Evolutionary conservation across 805 yeast genomes (phyloP).

Genomic region (Saccharomycopsis malanga): DNA sequence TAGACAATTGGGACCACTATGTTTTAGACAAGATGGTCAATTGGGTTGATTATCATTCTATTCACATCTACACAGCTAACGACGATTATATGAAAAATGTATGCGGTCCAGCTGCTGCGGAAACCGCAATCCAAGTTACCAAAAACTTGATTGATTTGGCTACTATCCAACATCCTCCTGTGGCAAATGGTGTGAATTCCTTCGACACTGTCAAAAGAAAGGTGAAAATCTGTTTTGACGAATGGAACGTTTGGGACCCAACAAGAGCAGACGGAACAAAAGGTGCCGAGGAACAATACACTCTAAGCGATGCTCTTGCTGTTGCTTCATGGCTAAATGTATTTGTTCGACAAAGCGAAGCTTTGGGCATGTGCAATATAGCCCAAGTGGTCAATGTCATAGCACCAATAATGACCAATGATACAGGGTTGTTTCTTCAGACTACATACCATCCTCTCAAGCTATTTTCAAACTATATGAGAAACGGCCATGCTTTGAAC

Average conservation of each 20-base stretch:
- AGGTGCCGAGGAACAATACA: slow-evolving; percentile 32
- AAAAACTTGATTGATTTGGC: slow-evolving; percentile 28
- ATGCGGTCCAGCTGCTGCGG: slow-evolving; percentile 29
- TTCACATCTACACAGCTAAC: slow-evolving; percentile 29
- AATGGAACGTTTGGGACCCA: slow-evolving; percentile 35
- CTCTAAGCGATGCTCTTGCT: slow-evolving; percentile 30
- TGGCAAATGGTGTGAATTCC: slow-evolving; percentile 9
- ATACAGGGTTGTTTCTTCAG: slow-evolving; percentile 27
- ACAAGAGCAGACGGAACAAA: slow-evolving; percentile 27
- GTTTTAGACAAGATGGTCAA: slow-evolving; percentile 26
- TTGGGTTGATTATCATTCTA: slow-evolving; percentile 29
- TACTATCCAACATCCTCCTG: slow-evolving; percentile 23
- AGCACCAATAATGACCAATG: slow-evolving; percentile 32
- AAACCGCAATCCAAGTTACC: slow-evolving; percentile 29
- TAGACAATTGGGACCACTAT: slow-evolving; percentile 29
- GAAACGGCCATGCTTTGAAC: slow-evolving; percentile 27
- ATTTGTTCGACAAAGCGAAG: slow-evolving; percentile 29
- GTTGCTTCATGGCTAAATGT: slow-evolving; percentile 32
- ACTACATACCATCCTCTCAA: slow-evolving; percentile 28
- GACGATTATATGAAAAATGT: slow-evolving; percentile 27
- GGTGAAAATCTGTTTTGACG: slow-evolving; percentile 30
- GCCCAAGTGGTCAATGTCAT: slow-evolving; percentile 33
- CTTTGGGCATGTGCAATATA: slow-evolving; percentile 31
- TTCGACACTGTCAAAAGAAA: slow-evolving; percentile 10
- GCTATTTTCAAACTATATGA: slow-evolving; percentile 30